Evolutionary conservation across 495 filamentous ascomycete species (phyloP), one percentile per base, ranked within the genome.

Genomic region (Neurospora sp.): DNA sequence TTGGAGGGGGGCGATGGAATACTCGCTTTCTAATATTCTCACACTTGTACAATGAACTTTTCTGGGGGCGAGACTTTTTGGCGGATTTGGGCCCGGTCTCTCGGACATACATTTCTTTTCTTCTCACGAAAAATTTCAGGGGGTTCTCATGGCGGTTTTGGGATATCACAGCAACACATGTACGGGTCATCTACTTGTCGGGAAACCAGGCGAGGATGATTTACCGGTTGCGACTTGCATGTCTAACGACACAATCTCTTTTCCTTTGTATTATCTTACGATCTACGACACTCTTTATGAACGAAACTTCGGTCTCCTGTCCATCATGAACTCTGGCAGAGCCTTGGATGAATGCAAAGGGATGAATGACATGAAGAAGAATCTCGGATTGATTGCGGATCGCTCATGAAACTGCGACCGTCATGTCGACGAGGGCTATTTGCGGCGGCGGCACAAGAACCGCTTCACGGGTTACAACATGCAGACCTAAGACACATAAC

Each of bases 371-470:
- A 35, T 66, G 54, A 66, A 66, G 54, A 62, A 35, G 27, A 35
- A 35, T 66, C 27, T 35, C 27, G 54, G 27, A 66, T 66, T 35
- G 27, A 66, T 35, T 66, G 54, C 54, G 54, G 54, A 66, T 74
- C 27, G 69, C 72, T 66, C 72, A 37, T 70, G 62, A 73, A 37
- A 70, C 23, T 20, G 59, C 62, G 72, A 74, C 41, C 72, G 42
- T 35, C 54, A 73, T 41, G 54, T 66, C 27, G 54, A 62, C 27
- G 54, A 35, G 27, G 27, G 27, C 54, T 6, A 37, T 16, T 66
- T 66, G 14, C 23, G 54, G 54, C 54, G 27, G 54, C 54, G 27
- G 27, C 14, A 66, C 27, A 66, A 18, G 27, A 66, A 66, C 54
- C 54, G 27, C 54, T 35, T 66, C 14, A 66, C 54, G 27, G 27